phyloP scores from a whole-genome alignment of 108 stramenopile species.

The Chaetoceros muelleri region DNA sequence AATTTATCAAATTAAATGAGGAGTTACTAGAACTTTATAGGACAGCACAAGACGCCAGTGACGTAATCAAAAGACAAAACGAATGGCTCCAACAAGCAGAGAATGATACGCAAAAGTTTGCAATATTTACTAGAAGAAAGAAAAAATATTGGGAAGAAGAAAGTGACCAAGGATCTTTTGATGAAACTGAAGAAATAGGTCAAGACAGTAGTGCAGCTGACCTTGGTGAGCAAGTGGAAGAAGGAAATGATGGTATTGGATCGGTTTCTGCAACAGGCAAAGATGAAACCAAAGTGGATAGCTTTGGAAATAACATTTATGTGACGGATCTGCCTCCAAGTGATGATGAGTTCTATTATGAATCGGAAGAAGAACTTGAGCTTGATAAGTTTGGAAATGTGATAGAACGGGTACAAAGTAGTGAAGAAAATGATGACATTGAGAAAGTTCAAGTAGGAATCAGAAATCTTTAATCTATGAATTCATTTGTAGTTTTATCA shows the following conservation, averaged over 20 bases:
- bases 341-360: conserved; percentile 34
- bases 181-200: conserved; percentile 13
- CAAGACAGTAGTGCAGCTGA: neutral
- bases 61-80: conserved; percentile 79
- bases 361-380: conserved; percentile 32
- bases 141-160: conserved; percentile 19
- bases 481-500: no score
- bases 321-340: conserved; percentile 38
- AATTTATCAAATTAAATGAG: conserved; percentile 83
- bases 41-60: conserved; percentile 48
- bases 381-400: conserved; percentile 60
- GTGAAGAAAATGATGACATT: neutral
- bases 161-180: no score
- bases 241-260: conserved; percentile 19
- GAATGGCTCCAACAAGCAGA: conserved; percentile 66
- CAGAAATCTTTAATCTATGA: neutral
- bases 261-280: no score
- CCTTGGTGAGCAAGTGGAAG: conserved; percentile 21
- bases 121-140: conserved; percentile 20
- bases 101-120: conserved; percentile 29
- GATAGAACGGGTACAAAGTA: conserved; percentile 6
- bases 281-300: neutral
- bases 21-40: conserved; percentile 83
- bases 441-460: neutral
- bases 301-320: conserved; percentile 16